Conservation (phyloP, 2,329 filamentous ascomycete species). For the Stagonosporopsis chrysanthemi region DNA sequence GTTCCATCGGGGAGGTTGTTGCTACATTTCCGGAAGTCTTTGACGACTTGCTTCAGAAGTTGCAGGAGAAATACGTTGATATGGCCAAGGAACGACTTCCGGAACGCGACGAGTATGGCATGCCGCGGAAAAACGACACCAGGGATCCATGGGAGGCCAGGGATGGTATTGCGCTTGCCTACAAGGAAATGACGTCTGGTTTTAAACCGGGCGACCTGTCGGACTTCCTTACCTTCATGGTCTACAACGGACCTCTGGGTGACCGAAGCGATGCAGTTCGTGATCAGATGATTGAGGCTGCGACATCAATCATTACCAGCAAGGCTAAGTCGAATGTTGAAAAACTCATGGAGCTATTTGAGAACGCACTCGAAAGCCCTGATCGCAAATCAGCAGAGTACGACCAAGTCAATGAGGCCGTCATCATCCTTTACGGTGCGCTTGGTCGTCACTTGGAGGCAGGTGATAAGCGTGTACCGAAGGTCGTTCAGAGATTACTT, state of each 20-base stretch:
- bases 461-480: conserved; percentile 86
- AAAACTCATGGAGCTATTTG: conserved; percentile 89
- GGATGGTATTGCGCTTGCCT: conserved; percentile 86
- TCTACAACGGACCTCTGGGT: conserved; percentile 84
- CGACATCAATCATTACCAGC: conserved; percentile 78
- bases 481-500: conserved; percentile 85
- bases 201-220: conserved; percentile 76
- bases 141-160: conserved; percentile 90
- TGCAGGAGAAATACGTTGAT: conserved; percentile 77
- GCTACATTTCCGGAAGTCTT: conserved; percentile 67
- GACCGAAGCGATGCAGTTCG: conserved; percentile 81
- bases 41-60: conserved; percentile 65
- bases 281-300: conserved; percentile 90
- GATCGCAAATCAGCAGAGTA: conserved; percentile 81
- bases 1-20: conserved; percentile 79
- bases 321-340: conserved; percentile 86
- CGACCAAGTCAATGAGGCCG: conserved; percentile 93
- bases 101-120: conserved; percentile 89
- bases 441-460: conserved; percentile 84
- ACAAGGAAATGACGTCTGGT: conserved; percentile 77
- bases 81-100: conserved; percentile 83
- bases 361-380: conserved; percentile 83
- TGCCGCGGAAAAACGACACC: conserved; percentile 87
- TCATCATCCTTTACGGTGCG: conserved; percentile 96
- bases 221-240: conserved; percentile 82